Conservation (phyloP, 2,329 filamentous ascomycete genomes). For the Xylariaceae sp. region DNA sequence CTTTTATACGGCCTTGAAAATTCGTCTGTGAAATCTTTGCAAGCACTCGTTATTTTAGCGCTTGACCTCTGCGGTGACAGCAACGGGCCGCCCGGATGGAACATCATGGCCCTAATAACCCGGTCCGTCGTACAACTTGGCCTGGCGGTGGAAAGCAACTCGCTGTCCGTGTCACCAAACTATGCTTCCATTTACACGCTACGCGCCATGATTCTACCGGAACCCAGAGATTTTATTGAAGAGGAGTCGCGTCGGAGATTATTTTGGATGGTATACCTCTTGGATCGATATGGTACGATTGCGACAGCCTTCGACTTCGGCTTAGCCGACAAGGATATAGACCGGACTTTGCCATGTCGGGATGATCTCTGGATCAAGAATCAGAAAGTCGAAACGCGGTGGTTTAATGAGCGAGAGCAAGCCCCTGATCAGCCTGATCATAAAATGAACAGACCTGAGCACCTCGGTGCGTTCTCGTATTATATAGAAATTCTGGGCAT, state of each 20-base stretch:
- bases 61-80: slow-evolving; percentile 82
- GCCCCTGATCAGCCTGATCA: slow-evolving; percentile 53
- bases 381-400: slow-evolving; percentile 77
- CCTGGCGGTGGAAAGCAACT: slow-evolving; percentile 77
- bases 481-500: slow-evolving; percentile 89
- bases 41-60: slow-evolving; percentile 83
- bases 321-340: slow-evolving; percentile 84
- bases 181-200: slow-evolving; percentile 88
- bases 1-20: slow-evolving; percentile 85
- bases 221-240: slow-evolving; percentile 82
- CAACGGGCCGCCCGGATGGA: slow-evolving; percentile 90
- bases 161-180: slow-evolving; percentile 71
- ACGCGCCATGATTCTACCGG: slow-evolving; percentile 78
- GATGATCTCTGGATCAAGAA: slow-evolving; percentile 86
- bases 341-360: slow-evolving; percentile 80
- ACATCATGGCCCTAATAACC: slow-evolving; percentile 83
- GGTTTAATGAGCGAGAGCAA: slow-evolving; percentile 62
- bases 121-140: slow-evolving; percentile 86
- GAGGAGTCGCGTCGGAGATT: slow-evolving; percentile 81
- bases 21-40: slow-evolving; percentile 81
- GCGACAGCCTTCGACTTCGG: slow-evolving; percentile 91
- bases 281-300: slow-evolving; percentile 87
- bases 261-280: slow-evolving; percentile 92
- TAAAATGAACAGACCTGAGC: slow-evolving; percentile 68
- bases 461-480: slow-evolving; percentile 83